phyloP scores from a whole-genome alignment of 1,284 basidiomycete genomes.

The Flammula alnicola region DNA sequence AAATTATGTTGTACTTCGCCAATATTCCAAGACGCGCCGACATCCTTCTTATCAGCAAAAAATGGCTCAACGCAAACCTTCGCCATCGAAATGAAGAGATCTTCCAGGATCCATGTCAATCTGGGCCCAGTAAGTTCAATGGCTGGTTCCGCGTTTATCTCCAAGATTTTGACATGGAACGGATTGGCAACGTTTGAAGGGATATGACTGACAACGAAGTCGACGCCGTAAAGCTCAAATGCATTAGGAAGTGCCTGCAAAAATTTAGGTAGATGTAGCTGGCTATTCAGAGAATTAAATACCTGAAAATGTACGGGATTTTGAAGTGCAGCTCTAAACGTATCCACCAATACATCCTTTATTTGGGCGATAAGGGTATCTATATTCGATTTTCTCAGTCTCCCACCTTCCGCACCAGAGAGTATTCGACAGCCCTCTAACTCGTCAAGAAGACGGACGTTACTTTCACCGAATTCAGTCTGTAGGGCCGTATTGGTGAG shows the following conservation, averaged over 20 bases:
- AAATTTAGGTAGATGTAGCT: neutral
- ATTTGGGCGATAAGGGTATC: conserved; percentile 66
- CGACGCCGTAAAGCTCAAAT: conserved; percentile 94
- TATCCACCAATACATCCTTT: conserved; percentile 72
- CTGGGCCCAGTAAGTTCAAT: conserved; percentile 93
- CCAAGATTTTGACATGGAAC: conserved; percentile 80
- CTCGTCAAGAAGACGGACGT: conserved; percentile 79
- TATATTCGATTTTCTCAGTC: conserved; percentile 49
- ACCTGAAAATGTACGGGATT: conserved; percentile 91
- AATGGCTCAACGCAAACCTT: conserved; percentile 75
- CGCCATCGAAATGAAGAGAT: conserved; percentile 79
- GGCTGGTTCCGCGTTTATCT: conserved; percentile 95
- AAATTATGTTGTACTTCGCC: conserved; percentile 47
- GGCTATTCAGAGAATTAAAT: conserved; percentile 21
- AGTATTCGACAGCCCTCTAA: conserved; percentile 68
- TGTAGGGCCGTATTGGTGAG: conserved; percentile 98
- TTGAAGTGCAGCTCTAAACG: conserved; percentile 85
- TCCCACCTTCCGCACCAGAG: conserved; percentile 32
- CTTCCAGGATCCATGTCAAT: conserved; percentile 78
- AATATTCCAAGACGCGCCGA: conserved; percentile 35
- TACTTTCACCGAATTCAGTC: conserved; percentile 63
- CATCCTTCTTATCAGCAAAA: conserved; percentile 35
- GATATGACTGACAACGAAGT: conserved; percentile 79
- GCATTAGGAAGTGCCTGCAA: conserved; percentile 85
- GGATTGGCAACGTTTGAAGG: conserved; percentile 18